Evolutionary conservation across 179 eudicot species (phyloP).

Genomic region (Beta lomatogona): DNA sequence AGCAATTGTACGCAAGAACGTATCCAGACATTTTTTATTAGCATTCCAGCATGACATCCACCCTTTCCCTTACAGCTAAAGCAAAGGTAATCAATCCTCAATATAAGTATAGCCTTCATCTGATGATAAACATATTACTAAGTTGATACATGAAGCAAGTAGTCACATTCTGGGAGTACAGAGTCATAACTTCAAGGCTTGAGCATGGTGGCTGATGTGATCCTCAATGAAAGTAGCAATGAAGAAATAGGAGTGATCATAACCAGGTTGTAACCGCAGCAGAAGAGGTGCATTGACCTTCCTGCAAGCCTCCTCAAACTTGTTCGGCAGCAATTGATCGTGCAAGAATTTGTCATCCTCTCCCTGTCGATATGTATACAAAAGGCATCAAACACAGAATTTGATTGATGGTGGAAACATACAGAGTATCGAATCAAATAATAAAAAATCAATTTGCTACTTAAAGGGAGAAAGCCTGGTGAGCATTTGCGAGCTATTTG

Average conservation of each 20-base stretch:
- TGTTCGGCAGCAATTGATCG: constrained; percentile 71
- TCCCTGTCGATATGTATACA: constrained; percentile 52
- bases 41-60: constrained; percentile 2
- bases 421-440: background rate
- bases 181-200: constrained; percentile 61
- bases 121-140: background rate
- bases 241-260: constrained; percentile 95
- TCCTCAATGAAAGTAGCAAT: constrained; percentile 91
- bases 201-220: constrained; percentile 97
- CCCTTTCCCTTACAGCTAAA: background rate
- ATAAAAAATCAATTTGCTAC: too few species aligned
- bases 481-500: too few species aligned
- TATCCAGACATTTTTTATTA: constrained; percentile 15
- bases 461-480: too few species aligned
- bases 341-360: constrained; percentile 81
- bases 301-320: constrained; percentile 90
- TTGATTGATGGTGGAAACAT: background rate
- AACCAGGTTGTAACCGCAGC: constrained; percentile 81
- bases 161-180: constrained; percentile 12
- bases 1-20: background rate
- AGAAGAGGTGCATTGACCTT: constrained; percentile 69
- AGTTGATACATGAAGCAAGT: background rate
- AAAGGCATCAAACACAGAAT: background rate
- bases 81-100: constrained; percentile 9
- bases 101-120: background rate